phyloP scores from a whole-genome alignment of 2,329 filamentous ascomycete genomes.

The Botryotinia narcissicola region DNA sequence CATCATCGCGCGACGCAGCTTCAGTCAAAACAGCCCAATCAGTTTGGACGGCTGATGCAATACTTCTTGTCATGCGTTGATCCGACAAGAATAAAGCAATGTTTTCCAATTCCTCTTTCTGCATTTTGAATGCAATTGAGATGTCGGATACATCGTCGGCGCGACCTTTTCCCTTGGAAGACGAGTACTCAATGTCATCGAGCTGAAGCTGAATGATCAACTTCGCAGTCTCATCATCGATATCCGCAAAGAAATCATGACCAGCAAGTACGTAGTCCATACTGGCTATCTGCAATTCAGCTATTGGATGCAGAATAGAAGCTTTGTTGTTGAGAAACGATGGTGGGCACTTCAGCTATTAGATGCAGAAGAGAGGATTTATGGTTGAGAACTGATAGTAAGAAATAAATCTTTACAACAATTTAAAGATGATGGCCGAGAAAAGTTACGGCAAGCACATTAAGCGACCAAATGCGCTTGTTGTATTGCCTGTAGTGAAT shows the following conservation, averaged over 20 bases:
- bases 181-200: conserved; percentile 23
- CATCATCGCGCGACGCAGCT: conserved; percentile 17
- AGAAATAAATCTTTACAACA: not conserved
- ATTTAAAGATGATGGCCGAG: not conserved
- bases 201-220: conserved; percentile 33
- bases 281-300: not conserved
- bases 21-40: conserved; percentile 20
- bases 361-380: too few relatives aligned
- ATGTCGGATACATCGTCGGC: conserved; percentile 22
- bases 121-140: conserved; percentile 24
- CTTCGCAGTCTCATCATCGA: conserved; percentile 27
- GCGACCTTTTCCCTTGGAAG: conserved; percentile 21
- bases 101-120: conserved; percentile 24
- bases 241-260: not conserved
- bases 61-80: conserved; percentile 29
- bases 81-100: conserved; percentile 22
- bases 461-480: not conserved
- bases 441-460: not conserved
- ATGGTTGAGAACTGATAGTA: too few relatives aligned
- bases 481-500: not conserved
- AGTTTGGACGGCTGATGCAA: conserved; percentile 28
- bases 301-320: not conserved
- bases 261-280: not conserved
- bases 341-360: too few relatives aligned
- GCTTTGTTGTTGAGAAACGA: not conserved